These are phyloP conservation scores for Trichoderma oligosporum DNA, from an alignment of 2,329 filamentous ascomycete genomes.

Conservation along the genomic window DNA sequence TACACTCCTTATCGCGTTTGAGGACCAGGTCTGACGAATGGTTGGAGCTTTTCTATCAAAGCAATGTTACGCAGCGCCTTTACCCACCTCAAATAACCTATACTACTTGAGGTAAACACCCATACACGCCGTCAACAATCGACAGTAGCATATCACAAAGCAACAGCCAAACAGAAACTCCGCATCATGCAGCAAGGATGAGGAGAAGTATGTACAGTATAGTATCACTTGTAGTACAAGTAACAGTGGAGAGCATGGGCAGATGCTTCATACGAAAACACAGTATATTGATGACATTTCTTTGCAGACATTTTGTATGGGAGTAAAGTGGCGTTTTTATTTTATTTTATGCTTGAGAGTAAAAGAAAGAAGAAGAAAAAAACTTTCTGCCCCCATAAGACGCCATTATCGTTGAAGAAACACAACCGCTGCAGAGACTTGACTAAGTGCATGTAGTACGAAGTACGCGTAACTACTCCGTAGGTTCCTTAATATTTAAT, in stretches of 20 bases:
- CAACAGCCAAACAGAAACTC: not conserved
- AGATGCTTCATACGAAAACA: too few relatives aligned
- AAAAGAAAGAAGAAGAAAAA: not conserved
- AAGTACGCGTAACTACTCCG: not conserved
- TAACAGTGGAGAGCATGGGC: not conserved
- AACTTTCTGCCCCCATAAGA: not conserved
- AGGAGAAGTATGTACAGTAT: not conserved
- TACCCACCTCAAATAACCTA: not conserved
- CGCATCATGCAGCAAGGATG: not conserved
- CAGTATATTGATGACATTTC: too few relatives aligned
- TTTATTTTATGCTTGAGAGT: too few relatives aligned
- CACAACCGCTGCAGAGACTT: not conserved
- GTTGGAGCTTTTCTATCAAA: not conserved
- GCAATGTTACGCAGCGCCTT: constrained; percentile 8
- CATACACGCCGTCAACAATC: not conserved
- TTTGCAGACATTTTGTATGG: too few relatives aligned
- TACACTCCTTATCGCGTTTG: not conserved
- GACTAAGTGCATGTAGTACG: not conserved
- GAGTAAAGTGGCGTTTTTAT: too few relatives aligned
- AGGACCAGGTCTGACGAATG: not conserved
- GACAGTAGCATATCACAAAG: not conserved
- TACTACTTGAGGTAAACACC: too few relatives aligned
- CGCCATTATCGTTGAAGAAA: not conserved
- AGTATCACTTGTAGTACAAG: too few relatives aligned
- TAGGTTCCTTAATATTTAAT: too few relatives aligned